Conservation (phyloP, 1,284 basidiomycete genomes). For the Vanrija sp. region DNA sequence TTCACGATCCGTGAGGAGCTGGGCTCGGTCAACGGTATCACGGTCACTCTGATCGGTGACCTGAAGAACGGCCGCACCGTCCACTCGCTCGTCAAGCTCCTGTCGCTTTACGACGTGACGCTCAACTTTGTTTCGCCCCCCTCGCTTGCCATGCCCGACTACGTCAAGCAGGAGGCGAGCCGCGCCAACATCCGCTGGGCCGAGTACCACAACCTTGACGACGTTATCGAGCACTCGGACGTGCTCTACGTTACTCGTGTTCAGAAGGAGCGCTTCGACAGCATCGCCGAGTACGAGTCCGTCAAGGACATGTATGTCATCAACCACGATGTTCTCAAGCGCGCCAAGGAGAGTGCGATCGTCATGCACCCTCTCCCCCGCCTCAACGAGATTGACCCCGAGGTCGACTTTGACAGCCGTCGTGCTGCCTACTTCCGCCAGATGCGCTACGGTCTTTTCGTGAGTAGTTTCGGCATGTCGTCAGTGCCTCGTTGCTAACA, state of each 20-base stretch:
- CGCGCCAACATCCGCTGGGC: slow-evolving; percentile 75
- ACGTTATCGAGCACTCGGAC: slow-evolving; percentile 88
- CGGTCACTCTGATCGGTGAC: slow-evolving; percentile 90
- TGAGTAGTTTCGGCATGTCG: slow-evolving; percentile 48
- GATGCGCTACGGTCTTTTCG: slow-evolving; percentile 94
- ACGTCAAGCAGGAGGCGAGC: slow-evolving; percentile 74
- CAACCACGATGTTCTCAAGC: slow-evolving; percentile 84
- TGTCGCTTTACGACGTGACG: slow-evolving; percentile 84
- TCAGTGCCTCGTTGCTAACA: slow-evolving; percentile 28
- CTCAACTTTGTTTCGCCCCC: slow-evolving; percentile 95
- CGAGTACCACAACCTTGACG: slow-evolving; percentile 80
- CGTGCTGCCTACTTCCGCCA: slow-evolving; percentile 97
- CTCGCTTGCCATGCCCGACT: slow-evolving; percentile 86
- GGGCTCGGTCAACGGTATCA: slow-evolving; percentile 94
- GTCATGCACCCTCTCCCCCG: slow-evolving; percentile 98
- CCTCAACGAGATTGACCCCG: slow-evolving; percentile 94
- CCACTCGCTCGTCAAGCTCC: slow-evolving; percentile 88
- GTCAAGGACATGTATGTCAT: slow-evolving; percentile 93
- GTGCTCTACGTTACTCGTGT: slow-evolving; percentile 96
- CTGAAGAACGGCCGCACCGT: slow-evolving; percentile 98
- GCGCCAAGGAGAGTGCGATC: slow-evolving; percentile 93
- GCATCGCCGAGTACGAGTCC: slow-evolving; percentile 74
- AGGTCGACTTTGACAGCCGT: slow-evolving; percentile 93
- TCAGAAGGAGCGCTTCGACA: slow-evolving; percentile 90
- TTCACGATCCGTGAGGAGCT: slow-evolving; percentile 98